Percentiles rank a stretch among this genome's conserved stretches.
Conservation (phyloP, 2,329 filamentous ascomycete genomes). For the Aureobasidium leucospermi region DNA sequence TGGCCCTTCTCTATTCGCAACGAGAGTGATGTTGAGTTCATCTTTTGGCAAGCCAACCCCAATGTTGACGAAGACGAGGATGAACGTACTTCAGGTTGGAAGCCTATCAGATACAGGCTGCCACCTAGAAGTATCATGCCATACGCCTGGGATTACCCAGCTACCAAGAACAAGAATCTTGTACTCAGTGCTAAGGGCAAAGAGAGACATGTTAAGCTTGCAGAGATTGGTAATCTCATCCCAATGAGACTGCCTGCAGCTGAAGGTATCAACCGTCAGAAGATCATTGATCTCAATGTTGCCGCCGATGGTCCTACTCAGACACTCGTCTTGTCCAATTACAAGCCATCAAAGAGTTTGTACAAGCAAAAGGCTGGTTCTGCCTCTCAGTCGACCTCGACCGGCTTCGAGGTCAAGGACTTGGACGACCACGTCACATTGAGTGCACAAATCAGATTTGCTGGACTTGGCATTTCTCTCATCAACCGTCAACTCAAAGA, state of each 20-base stretch:
- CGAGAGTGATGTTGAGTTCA: slow-evolving; percentile 92
- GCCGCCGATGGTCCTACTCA: slow-evolving; percentile 93
- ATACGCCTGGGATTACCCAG: slow-evolving; percentile 98
- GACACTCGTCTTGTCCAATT: slow-evolving; percentile 88
- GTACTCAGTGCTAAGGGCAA: slow-evolving; percentile 71
- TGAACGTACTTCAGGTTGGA: slow-evolving; percentile 75
- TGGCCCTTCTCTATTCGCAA: slow-evolving; percentile 99
- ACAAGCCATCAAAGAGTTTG: slow-evolving; percentile 83
- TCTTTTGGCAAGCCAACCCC: slow-evolving; percentile 91
- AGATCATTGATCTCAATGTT: slow-evolving; percentile 95
- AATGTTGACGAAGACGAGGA: slow-evolving; percentile 88
- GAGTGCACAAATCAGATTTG: slow-evolving; percentile 78
- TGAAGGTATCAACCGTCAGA: slow-evolving; percentile 57
- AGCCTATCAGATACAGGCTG: slow-evolving; percentile 82
- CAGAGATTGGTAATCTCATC: slow-evolving; percentile 92
- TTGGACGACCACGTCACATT: slow-evolving; percentile 83
- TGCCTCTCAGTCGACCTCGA: slow-evolving; percentile 51
- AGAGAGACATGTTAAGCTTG: slow-evolving; percentile 86
- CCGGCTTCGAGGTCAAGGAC: slow-evolving; percentile 90
- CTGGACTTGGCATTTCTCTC: slow-evolving; percentile 85
- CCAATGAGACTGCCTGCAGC: slow-evolving; percentile 79
- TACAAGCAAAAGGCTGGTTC: slow-evolving; percentile 61
- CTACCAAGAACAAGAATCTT: slow-evolving; percentile 91
- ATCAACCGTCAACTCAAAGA: slow-evolving; percentile 90
- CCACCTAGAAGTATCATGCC: slow-evolving; percentile 97